These are phyloP conservation scores for Sugiyamaella mastotermitis DNA, from an alignment of 805 yeast genomes.

Conservation along the genomic window DNA sequence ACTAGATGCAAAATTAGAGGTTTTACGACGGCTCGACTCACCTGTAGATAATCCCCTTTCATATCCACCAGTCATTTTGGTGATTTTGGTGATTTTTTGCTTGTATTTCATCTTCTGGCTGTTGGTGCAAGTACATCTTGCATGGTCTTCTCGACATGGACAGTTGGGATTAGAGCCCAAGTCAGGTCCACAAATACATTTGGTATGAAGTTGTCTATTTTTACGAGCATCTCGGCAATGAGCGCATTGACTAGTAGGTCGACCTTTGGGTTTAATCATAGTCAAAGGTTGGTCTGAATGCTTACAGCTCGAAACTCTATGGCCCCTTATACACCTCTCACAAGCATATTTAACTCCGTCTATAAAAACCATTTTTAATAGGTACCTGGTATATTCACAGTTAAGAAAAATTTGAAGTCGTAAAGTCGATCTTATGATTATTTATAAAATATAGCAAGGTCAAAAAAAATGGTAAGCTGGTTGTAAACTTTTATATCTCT, in stretches of 20 bases:
- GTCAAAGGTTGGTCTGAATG: conserved; percentile 87
- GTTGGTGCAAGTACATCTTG: conserved; percentile 20
- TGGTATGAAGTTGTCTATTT: conserved; percentile 20
- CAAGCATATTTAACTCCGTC: conserved; percentile 96
- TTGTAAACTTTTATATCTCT: too few species aligned
- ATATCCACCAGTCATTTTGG: not conserved
- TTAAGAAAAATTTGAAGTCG: too few species aligned
- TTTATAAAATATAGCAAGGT: too few species aligned
- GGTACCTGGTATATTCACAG: too few species aligned
- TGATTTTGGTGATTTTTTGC: not conserved
- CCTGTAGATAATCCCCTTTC: too few species aligned
- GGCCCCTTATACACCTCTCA: conserved; percentile 93
- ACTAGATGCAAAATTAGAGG: too few species aligned
- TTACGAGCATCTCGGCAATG: conserved; percentile 49
- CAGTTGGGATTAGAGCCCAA: conserved; percentile 15
- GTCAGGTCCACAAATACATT: conserved; percentile 30
- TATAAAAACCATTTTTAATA: conserved; percentile 78
- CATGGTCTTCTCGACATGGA: conserved; percentile 18
- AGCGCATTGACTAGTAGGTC: conserved; percentile 88
- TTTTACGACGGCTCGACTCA: too few species aligned
- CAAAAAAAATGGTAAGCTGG: too few species aligned
- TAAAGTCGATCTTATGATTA: too few species aligned
- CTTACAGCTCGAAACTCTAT: conserved; percentile 87
- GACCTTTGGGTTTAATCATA: conserved; percentile 93
- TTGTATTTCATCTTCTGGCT: conserved; percentile 3